Evolutionary conservation across 106 monocot genomes (phyloP).

Genomic region (Acanthochlamys bracteata): DNA sequence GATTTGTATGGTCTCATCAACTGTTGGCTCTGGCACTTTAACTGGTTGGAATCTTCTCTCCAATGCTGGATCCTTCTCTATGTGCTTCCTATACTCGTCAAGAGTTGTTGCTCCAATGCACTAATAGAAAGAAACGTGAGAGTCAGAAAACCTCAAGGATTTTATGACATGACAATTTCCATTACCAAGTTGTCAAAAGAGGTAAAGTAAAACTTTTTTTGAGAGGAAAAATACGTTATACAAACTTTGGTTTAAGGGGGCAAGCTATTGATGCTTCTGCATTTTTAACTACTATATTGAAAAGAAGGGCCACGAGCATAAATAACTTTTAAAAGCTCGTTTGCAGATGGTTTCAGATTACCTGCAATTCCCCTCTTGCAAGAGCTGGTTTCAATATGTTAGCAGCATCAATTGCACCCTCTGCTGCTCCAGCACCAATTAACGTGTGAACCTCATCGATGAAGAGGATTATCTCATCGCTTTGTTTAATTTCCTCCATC

Average conservation of each 20-base stretch:
- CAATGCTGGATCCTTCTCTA: constrained; percentile 46
- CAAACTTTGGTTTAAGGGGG: too few relatives aligned
- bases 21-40: constrained; percentile 51
- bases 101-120: constrained; percentile 51
- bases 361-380: constrained; percentile 50
- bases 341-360: not conserved
- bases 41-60: constrained; percentile 50
- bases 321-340: not conserved
- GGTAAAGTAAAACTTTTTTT: too few relatives aligned
- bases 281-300: not conserved
- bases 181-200: not conserved
- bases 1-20: constrained; percentile 46
- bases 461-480: constrained; percentile 40
- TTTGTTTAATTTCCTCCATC: constrained; percentile 54
- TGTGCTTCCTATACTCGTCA: constrained; percentile 45
- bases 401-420: constrained; percentile 18
- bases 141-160: not conserved
- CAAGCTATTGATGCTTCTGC: too few relatives aligned
- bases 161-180: not conserved
- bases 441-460: constrained; percentile 53
- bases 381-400: constrained; percentile 48
- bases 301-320: not conserved
- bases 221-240: too few relatives aligned
- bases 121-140: constrained; percentile 6
- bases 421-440: constrained; percentile 37